phyloP scores from a whole-genome alignment of 2,329 filamentous ascomycete genomes.

The Apiospora malaysiana region DNA sequence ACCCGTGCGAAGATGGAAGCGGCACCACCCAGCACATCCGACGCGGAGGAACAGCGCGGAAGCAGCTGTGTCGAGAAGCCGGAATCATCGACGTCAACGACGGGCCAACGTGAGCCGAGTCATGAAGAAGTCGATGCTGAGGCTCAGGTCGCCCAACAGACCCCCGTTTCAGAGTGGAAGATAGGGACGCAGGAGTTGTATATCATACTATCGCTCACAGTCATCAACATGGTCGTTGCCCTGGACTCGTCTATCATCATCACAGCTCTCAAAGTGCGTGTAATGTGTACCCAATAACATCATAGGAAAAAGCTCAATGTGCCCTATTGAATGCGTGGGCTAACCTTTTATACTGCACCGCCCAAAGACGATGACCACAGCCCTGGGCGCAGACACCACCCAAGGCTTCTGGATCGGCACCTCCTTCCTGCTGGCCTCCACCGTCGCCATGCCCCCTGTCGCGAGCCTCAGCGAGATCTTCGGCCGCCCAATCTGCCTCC shows the following conservation, averaged over 20 bases:
- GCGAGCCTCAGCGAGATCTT: constrained; percentile 26
- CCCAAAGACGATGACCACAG: constrained; percentile 21
- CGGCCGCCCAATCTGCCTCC: constrained; percentile 20
- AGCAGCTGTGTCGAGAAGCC: constrained; percentile 18
- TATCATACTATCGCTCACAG: constrained; percentile 23
- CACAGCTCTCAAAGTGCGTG: constrained; percentile 25
- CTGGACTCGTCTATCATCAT: constrained; percentile 27
- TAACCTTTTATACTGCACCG: neutral
- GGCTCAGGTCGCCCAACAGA: neutral
- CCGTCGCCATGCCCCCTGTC: constrained; percentile 25
- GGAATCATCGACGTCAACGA: neutral
- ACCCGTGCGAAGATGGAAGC: neutral
- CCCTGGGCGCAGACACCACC: constrained; percentile 23
- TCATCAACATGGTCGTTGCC: constrained; percentile 28
- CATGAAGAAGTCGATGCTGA: constrained; percentile 1
- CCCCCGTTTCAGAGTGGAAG: constrained; percentile 20
- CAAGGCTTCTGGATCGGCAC: constrained; percentile 27
- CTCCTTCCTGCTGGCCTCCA: constrained; percentile 24
- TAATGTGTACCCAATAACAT: neutral
- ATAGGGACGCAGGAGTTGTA: constrained; percentile 24
- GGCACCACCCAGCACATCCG: neutral
- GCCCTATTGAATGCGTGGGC: too few species aligned
- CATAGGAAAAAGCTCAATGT: too few species aligned
- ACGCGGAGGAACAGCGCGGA: neutral
- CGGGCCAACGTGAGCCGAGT: neutral